Evolutionary conservation across 768 basidiomycete genomes (phyloP), one percentile per base, ranked within the genome.

Genomic region (Mycena capillaripes): DNA sequence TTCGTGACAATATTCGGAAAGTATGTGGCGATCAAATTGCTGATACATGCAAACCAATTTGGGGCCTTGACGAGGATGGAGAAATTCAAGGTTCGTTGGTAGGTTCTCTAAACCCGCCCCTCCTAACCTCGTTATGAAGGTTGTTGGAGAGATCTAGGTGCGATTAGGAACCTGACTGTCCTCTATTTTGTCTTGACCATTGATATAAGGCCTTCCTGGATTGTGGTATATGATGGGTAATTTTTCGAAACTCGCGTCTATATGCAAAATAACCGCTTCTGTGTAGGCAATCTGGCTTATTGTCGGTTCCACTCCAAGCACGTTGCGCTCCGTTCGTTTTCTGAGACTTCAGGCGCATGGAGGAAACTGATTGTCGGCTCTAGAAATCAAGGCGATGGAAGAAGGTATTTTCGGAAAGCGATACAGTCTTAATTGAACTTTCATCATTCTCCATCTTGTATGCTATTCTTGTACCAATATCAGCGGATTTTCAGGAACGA

Each of bases 11-110:
- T 7, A 76, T 89, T 34, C 78, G 78, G 63, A 76, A 81, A 23
- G 79, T 92, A 7, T 86, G 88, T 62, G 90, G 88, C 0, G 80
- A 85, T 4, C 84, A 86, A 25, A 77, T 89, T 11, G 84, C 81
- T 1, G 73, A 82, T 44, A 82, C 84, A 77, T 82, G 91, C 69
- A 84, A 87, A 64, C 83, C 85, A n/a, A 79, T 92, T 17, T 90
- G 92, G 93, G 89, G 92, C 42, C 75, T 94, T 66, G 86, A 92
- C 78, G 80, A 83, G 44, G 91, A 95, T 80, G 91, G 92, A 2
- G 91, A 93, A 77, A 75, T 90, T 29, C 82, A 86, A 23, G 88
- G n/a, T n/a, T n/a, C n/a, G n/a, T n/a, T n/a, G n/a, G n/a, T n/a
- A n/a, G n/a, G n/a, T n/a, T n/a, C n/a, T n/a, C n/a, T n/a, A n/a